Conservation (phyloP, 139 green algal species). For the Coelastrella sp. region DNA sequence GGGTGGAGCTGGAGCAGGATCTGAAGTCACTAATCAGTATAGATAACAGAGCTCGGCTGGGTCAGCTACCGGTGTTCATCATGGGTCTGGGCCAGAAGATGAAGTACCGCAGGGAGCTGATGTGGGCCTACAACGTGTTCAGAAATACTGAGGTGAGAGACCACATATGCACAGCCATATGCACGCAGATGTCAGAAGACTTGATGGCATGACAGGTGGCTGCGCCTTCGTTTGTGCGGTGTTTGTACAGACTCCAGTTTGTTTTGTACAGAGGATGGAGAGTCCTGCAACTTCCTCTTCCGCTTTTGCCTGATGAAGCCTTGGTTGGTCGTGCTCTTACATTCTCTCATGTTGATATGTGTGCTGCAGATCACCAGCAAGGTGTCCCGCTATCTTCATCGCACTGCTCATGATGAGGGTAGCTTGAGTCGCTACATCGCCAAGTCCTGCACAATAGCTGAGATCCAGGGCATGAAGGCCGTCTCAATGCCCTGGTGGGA, state of each 20-base stretch:
- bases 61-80: constrained; percentile 27
- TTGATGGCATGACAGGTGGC: no score
- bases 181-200: background rate
- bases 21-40: background rate
- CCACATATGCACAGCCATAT: background rate
- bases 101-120: background rate
- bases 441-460: constrained; percentile 7
- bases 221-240: no score
- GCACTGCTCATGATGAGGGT: background rate
- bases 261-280: no score
- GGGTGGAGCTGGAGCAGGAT: background rate
- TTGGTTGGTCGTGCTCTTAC: background rate
- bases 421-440: constrained; percentile 29
- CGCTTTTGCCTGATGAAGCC: background rate
- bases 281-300: no score
- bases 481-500: constrained; percentile 13
- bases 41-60: background rate
- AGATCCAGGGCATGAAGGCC: constrained; percentile 35
- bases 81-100: constrained; percentile 5
- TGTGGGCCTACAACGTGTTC: constrained; percentile 24
- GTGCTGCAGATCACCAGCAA: background rate
- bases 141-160: background rate
- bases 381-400: background rate
- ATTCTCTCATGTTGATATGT: background rate
- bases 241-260: no score